Percentiles rank a stretch among this genome's conserved stretches.
Conservation (phyloP, 2,329 filamentous ascomycete species). For the Calonectria pteridis region DNA sequence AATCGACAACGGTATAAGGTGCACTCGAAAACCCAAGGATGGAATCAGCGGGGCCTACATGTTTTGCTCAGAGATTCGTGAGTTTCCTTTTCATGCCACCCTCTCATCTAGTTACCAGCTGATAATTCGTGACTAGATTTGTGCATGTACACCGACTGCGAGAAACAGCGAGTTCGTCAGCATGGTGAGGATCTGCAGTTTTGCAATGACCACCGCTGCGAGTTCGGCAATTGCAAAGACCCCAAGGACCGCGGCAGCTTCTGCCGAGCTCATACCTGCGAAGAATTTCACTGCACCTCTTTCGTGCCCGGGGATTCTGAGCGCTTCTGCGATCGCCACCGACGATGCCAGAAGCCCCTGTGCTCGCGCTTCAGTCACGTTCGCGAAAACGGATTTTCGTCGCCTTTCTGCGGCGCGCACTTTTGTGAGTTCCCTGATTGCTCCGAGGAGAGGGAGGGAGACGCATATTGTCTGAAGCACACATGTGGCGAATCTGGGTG, state of each 20-base stretch:
- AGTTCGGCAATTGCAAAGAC: constrained; percentile 36
- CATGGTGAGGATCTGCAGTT: constrained; percentile 39
- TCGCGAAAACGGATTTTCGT: constrained; percentile 40
- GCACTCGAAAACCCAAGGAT: constrained; percentile 38
- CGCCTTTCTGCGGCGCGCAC: constrained; percentile 46
- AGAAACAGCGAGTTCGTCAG: constrained; percentile 32
- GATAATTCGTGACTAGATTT: constrained; percentile 39
- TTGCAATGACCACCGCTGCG: constrained; percentile 48
- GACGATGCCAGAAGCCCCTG: constrained; percentile 37
- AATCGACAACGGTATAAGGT: constrained; percentile 40
- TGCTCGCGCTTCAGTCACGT: constrained; percentile 45
- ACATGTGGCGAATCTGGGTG: constrained; percentile 45
- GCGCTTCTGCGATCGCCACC: constrained; percentile 47
- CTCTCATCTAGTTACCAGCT: background rate
- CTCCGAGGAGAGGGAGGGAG: constrained; percentile 36
- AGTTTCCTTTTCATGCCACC: background rate
- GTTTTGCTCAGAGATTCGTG: constrained; percentile 46
- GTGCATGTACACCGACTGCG: constrained; percentile 42
- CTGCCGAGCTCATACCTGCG: constrained; percentile 47
- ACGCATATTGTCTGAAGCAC: constrained; percentile 42
- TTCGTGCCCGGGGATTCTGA: constrained; percentile 34
- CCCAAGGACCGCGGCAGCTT: constrained; percentile 31
- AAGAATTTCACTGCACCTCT: constrained; percentile 39
- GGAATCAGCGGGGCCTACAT: constrained; percentile 26
- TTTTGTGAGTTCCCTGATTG: constrained; percentile 46